Evolutionary conservation across 441 rosid species (phyloP), one percentile per base, ranked within the genome.

Genomic region (Kokia cookei): DNA sequence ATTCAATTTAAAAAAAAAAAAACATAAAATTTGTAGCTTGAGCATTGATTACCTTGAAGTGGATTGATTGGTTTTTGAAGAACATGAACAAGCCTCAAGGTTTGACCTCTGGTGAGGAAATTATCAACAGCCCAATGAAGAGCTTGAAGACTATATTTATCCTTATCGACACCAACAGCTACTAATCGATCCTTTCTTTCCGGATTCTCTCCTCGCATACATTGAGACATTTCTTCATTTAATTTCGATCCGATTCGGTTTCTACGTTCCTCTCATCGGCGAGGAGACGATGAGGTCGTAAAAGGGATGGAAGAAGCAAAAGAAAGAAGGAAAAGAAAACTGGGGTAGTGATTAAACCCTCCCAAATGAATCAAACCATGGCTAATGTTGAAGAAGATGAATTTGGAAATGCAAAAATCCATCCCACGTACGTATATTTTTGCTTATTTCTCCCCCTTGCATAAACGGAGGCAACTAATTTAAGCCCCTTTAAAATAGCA

Each of bases 101-200:
- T 69, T 29, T 78, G 80, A 69, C 76, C 78, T 75, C 79, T 73
- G 26, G 77, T 75, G 48, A 89, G 73, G 62, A 85, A 32, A 77
- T 84, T 54, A 29, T 86, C 87, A n/a, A 80, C 73, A 37, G 96
- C 89, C 96, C 93, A 90, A 83, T 77, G 86, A 35, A 90, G 79
- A 65, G 89, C 86, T 40, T 69, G 68, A 29, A 81, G 80, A 75
- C 91, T 85, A 32, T 78, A 14, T 78, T 85, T 90, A 53, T 86
- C 88, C 50, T 72, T 85, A 65, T 86, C 89, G 3, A 85, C 64
- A 12, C 89, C 96, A 75, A 89, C 80, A 7, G 88, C 87, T 32
- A 85, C 64, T 2, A 75, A 14, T 29, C 80, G 80, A 59, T 82
- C 84, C 68, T 83, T 62, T 58, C 73, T n/a, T 10, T 81, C 84